Percentiles rank a stretch among this genome's conserved stretches.
These are phyloP conservation scores for Peronospora destructor DNA, from an alignment of 352 stramenopile genomes.

Conservation along the genomic window DNA sequence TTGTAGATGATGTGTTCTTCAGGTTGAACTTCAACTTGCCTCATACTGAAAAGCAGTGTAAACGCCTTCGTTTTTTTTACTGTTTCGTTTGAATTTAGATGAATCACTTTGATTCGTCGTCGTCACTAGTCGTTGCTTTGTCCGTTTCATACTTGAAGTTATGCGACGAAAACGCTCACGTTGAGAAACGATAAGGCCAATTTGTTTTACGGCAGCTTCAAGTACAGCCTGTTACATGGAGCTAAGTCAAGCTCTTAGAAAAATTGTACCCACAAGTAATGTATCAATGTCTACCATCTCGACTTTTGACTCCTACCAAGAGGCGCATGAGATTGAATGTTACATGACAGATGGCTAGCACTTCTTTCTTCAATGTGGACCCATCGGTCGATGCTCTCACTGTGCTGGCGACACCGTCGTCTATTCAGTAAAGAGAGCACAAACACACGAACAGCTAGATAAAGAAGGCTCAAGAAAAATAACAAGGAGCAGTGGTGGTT, in stretches of 20 bases:
- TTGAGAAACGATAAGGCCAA: neutral
- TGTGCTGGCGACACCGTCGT: neutral
- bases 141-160: neutral
- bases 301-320: neutral
- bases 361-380: neutral
- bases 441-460: conserved; percentile 8
- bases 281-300: neutral
- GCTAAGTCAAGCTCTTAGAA: neutral
- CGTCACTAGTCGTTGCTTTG: no score
- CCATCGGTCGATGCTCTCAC: neutral
- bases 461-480: conserved; percentile 2
- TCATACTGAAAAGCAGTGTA: neutral
- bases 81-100: neutral
- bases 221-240: no score
- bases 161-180: no score
- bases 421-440: neutral
- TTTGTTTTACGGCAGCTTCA: neutral
- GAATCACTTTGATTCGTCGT: no score
- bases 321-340: neutral
- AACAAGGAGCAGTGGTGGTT: conserved; percentile 6
- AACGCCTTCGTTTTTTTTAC: neutral
- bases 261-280: neutral
- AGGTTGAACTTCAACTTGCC: neutral
- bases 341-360: neutral
- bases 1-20: no score